Conservation (phyloP, 2,329 filamentous ascomycete genomes). For the Penicillium sp. region DNA sequence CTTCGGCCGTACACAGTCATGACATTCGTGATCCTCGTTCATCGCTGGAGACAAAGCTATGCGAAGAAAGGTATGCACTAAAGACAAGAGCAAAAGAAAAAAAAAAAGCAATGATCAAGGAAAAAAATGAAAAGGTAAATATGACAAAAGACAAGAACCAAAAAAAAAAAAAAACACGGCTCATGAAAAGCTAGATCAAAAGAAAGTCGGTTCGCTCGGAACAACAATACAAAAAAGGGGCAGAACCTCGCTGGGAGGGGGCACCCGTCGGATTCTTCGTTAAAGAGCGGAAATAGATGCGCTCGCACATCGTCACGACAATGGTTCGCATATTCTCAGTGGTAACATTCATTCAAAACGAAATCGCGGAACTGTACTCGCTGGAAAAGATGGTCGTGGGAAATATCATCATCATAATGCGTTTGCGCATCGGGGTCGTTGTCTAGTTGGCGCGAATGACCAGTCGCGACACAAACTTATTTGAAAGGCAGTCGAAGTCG, state of each 20-base stretch:
- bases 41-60: slow-evolving; percentile 38
- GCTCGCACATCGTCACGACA: slow-evolving; percentile 26
- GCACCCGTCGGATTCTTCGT: slow-evolving; percentile 9
- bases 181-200: slow-evolving; percentile 24
- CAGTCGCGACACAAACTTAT: slow-evolving; percentile 95
- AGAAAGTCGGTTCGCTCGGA: slow-evolving; percentile 21
- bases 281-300: slow-evolving; percentile 19
- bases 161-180: slow-evolving; percentile 7
- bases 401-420: slow-evolving; percentile 26
- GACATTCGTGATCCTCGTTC: slow-evolving; percentile 43
- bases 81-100: slow-evolving; percentile 17
- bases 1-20: slow-evolving; percentile 41
- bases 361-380: slow-evolving; percentile 18
- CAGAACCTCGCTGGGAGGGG: slow-evolving; percentile 16
- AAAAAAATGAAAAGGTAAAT: slow-evolving; percentile 28
- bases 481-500: slow-evolving; percentile 92
- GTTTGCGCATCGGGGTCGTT: slow-evolving; percentile 27
- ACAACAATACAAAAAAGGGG: slow-evolving; percentile 13
- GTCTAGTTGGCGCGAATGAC: slow-evolving; percentile 86
- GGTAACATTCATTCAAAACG: slow-evolving; percentile 15
- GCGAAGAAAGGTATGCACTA: slow-evolving; percentile 40
- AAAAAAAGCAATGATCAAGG: slow-evolving; percentile 24
- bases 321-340: slow-evolving; percentile 28
- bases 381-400: slow-evolving; percentile 22
- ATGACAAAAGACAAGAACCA: slow-evolving; percentile 24